These are phyloP conservation scores for Haplosporangium gracile DNA, from an alignment of 192 early-diverging fungal genomes.

Conservation along the genomic window DNA sequence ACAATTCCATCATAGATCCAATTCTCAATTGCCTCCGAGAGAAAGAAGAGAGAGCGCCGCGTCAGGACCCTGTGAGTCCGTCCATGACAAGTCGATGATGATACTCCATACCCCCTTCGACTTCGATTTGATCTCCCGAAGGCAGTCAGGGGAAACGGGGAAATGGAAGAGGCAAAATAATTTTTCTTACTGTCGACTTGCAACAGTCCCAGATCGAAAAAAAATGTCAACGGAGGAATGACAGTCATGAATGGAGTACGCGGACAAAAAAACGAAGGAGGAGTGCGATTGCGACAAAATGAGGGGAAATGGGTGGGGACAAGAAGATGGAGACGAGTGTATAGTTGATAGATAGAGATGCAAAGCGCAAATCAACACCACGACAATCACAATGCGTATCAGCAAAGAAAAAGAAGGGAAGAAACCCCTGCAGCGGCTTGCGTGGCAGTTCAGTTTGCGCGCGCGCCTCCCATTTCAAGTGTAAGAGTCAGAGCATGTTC, in stretches of 20 bases:
- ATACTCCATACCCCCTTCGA: not conserved
- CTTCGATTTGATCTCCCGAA: not conserved
- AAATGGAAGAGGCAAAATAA: not conserved
- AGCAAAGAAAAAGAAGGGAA: not conserved
- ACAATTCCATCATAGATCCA: not conserved
- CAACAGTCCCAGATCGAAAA: not conserved
- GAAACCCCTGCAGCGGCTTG: slow-evolving; percentile 6
- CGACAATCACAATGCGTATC: not conserved
- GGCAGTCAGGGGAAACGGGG: not conserved
- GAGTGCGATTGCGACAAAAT: not conserved
- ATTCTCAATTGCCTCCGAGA: not conserved
- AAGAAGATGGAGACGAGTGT: not conserved
- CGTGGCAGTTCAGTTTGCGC: slow-evolving; percentile 6
- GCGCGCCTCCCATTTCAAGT: not conserved
- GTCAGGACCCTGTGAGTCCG: not conserved
- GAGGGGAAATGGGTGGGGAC: not conserved
- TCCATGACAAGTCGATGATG: not conserved
- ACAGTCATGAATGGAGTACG: slow-evolving; percentile 1
- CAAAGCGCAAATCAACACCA: not conserved
- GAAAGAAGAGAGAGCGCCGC: not conserved
- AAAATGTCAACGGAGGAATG: not conserved
- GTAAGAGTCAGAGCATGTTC: not conserved
- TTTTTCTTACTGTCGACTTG: not conserved
- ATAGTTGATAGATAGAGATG: not conserved
- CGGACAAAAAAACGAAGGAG: not conserved